phyloP scores from a whole-genome alignment of 2,329 filamentous ascomycete species.

The Fusarium nematophilum region DNA sequence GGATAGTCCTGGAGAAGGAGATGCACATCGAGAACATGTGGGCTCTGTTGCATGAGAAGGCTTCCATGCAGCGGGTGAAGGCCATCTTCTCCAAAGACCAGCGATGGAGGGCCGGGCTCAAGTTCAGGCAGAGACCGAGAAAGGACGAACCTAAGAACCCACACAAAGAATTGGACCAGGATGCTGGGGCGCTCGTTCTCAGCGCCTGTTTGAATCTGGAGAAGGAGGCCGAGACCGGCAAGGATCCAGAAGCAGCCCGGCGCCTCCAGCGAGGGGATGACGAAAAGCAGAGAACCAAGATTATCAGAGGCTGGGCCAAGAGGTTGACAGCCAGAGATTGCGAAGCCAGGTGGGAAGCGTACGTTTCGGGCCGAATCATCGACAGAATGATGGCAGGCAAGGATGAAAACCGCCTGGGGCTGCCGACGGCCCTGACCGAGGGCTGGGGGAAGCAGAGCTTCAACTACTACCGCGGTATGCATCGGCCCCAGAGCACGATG shows the following conservation, averaged over 20 bases:
- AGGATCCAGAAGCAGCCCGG: neutral
- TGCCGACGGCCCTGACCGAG: neutral
- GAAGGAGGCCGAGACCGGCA: neutral
- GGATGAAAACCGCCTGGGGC: neutral
- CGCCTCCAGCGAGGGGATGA: neutral
- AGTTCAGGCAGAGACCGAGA: neutral
- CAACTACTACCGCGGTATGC: neutral
- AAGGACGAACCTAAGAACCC: neutral
- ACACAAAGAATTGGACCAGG: too few relatives aligned
- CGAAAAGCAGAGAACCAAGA: neutral
- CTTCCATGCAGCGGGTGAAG: neutral
- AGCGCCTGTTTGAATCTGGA: too few relatives aligned
- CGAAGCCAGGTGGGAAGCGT: neutral
- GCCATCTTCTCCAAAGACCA: neutral
- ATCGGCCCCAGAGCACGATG: conserved; percentile 14
- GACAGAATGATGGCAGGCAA: neutral
- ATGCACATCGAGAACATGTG: conserved; percentile 13
- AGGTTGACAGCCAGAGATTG: conserved; percentile 10
- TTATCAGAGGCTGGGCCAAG: conserved; percentile 13
- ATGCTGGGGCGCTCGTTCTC: too few relatives aligned
- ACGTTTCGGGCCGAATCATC: neutral
- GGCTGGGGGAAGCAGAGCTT: conserved; percentile 1
- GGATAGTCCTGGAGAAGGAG: conserved; percentile 12
- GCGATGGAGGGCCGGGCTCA: too few relatives aligned
- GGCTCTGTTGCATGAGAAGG: neutral